A percentile compares a stretch with the other conserved stretches of the same genome.
Evolutionary conservation across 768 basidiomycete genomes (phyloP).

Genomic region (Boletus rubropictus): DNA sequence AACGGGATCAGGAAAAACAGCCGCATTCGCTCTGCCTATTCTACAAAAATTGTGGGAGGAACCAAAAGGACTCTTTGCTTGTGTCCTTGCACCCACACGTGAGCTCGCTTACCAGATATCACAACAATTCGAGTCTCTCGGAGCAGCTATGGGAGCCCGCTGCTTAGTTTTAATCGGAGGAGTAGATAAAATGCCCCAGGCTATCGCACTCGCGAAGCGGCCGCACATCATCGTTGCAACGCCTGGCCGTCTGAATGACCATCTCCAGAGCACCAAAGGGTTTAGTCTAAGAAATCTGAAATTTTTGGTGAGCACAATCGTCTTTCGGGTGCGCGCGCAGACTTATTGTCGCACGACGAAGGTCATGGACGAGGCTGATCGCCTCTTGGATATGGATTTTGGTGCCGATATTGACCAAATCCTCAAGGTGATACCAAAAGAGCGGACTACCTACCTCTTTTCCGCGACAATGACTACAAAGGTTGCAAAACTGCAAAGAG

Average conservation of each 20-base stretch:
- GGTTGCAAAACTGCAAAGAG: conserved; percentile 92
- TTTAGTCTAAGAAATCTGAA: conserved; percentile 82
- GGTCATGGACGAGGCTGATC: conserved; percentile 98
- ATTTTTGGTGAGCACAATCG: conserved; percentile 62
- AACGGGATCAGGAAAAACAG: conserved; percentile 97
- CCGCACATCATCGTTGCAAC: conserved; percentile 96
- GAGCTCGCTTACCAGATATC: conserved; percentile 98
- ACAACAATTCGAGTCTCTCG: conserved; percentile 91
- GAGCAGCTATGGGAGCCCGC: conserved; percentile 88
- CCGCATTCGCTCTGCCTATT: conserved; percentile 93
- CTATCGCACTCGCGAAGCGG: conserved; percentile 85
- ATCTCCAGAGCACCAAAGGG: conserved; percentile 95
- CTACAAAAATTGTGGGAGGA: conserved; percentile 95
- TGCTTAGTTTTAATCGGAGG: conserved; percentile 94
- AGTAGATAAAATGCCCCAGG: conserved; percentile 84
- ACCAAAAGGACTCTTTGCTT: conserved; percentile 88
- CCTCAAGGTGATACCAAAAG: conserved; percentile 89
- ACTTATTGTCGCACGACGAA: conserved; percentile 29
- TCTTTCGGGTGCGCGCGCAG: neutral
- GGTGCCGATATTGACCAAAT: conserved; percentile 95
- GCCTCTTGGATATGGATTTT: conserved; percentile 94
- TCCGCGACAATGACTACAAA: conserved; percentile 99
- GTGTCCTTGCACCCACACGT: conserved; percentile 93
- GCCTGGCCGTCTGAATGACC: conserved; percentile 87
- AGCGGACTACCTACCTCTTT: conserved; percentile 92